Evolutionary conservation across 805 yeast genomes (phyloP).

Genomic region (Naumovozyma baii): DNA sequence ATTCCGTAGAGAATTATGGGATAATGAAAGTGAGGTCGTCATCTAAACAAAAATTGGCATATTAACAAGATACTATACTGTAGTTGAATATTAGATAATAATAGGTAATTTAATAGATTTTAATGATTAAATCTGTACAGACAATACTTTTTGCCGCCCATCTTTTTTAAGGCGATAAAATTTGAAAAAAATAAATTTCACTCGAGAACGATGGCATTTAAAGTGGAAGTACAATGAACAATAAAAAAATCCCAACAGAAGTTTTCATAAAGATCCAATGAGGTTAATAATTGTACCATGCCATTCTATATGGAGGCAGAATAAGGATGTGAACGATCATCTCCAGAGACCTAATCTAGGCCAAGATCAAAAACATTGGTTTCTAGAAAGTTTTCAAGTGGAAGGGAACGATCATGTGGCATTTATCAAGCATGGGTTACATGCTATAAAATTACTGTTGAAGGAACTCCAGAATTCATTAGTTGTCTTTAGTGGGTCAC

Average conservation of each 20-base stretch:
- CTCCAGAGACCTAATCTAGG: conserved; percentile 35
- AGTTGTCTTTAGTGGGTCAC: conserved; percentile 55
- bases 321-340: not conserved
- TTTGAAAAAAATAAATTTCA: too few relatives aligned
- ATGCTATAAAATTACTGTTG: conserved; percentile 33
- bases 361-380: conserved; percentile 47
- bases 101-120: too few relatives aligned
- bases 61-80: not conserved
- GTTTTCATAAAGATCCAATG: not conserved
- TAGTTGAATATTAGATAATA: too few relatives aligned
- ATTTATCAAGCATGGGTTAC: conserved; percentile 51
- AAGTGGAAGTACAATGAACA: too few relatives aligned
- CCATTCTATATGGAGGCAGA: conserved; percentile 48
- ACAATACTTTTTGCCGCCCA: not conserved
- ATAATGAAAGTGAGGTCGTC: conserved; percentile 46
- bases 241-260: not conserved
- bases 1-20: conserved; percentile 45
- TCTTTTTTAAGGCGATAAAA: not conserved
- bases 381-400: conserved; percentile 53
- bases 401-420: conserved; percentile 62
- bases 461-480: conserved; percentile 27
- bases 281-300: conserved; percentile 45
- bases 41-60: not conserved
- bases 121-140: too few relatives aligned
- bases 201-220: too few relatives aligned